Evolutionary conservation across 352 stramenopile species (phyloP).

Genomic region (Phytophthora crassamura): DNA sequence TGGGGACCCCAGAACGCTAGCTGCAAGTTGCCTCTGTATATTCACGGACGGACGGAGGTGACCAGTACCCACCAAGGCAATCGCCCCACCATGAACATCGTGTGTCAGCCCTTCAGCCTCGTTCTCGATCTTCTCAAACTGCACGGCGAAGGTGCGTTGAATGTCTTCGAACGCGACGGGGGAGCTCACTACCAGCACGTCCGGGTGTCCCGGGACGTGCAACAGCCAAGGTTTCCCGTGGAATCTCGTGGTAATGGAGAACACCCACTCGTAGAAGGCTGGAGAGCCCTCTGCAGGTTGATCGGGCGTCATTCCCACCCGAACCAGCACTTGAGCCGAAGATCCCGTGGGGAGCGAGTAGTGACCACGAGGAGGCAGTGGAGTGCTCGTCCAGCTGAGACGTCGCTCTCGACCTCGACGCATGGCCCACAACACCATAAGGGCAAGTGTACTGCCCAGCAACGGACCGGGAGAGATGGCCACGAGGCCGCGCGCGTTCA

Average conservation of each 20-base stretch:
- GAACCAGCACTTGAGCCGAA: neutral
- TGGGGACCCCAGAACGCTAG: constrained; percentile 73
- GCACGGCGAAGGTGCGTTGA: constrained; percentile 39
- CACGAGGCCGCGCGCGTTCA: constrained; percentile 8
- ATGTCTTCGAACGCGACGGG: constrained; percentile 40
- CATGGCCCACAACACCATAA: constrained; percentile 30
- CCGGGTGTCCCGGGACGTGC: constrained; percentile 19
- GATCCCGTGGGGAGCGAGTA: constrained; percentile 8
- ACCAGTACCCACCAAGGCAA: constrained; percentile 25
- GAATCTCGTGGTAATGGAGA: constrained; percentile 24
- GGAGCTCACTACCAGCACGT: constrained; percentile 40
- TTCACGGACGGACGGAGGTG: constrained; percentile 18
- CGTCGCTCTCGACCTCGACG: constrained; percentile 17
- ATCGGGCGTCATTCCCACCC: constrained; percentile 12
- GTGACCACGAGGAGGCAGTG: constrained; percentile 28
- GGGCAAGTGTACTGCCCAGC: constrained; percentile 30
- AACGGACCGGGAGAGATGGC: constrained; percentile 27
- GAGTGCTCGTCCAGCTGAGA: constrained; percentile 28
- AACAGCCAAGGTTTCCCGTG: constrained; percentile 36
- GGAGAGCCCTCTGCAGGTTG: constrained; percentile 18
- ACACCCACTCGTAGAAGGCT: constrained; percentile 34
- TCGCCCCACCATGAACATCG: constrained; percentile 26
- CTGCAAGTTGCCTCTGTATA: constrained; percentile 45
- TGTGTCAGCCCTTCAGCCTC: constrained; percentile 10
- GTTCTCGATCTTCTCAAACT: constrained; percentile 53